Evolutionary conservation across 106 monocot species (phyloP).

Genomic region (Alisma plantagoaquatica): DNA sequence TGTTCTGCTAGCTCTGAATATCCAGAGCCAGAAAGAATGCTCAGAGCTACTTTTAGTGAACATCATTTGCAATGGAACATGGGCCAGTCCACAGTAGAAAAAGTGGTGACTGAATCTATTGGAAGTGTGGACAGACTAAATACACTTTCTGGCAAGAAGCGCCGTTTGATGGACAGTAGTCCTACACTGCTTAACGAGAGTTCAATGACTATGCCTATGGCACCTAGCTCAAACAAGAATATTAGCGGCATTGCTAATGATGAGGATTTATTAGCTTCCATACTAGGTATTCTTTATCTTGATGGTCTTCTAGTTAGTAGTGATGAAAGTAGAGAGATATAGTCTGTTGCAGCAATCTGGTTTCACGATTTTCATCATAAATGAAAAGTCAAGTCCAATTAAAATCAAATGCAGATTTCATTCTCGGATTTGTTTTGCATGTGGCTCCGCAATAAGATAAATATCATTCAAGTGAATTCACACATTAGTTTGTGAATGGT

Average conservation of each 20-base stretch:
- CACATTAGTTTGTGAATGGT: too few species aligned
- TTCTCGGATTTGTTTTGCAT: not conserved
- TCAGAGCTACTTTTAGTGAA: conserved; percentile 30
- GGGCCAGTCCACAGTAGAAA: conserved; percentile 54
- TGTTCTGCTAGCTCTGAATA: conserved; percentile 50
- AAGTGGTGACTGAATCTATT: conserved; percentile 45
- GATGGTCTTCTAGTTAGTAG: not conserved
- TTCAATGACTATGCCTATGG: conserved; percentile 34
- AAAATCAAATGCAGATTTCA: not conserved
- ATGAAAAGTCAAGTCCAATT: too few species aligned
- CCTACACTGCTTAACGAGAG: conserved; percentile 30
- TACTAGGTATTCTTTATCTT: conserved; percentile 56
- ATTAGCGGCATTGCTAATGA: conserved; percentile 52
- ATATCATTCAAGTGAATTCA: not conserved
- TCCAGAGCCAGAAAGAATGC: conserved; percentile 83
- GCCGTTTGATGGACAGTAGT: conserved; percentile 36
- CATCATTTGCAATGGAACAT: conserved; percentile 28
- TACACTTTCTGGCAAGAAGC: conserved; percentile 45
- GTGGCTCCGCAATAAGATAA: not conserved
- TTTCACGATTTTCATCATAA: too few species aligned
- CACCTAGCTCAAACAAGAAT: conserved; percentile 35
- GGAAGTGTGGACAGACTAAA: conserved; percentile 52
- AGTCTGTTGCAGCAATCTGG: too few species aligned
- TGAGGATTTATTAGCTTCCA: conserved; percentile 86
- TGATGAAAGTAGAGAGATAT: too few species aligned